Conservation (phyloP, 192 early-diverging fungal species). For the Phycomyces nitens region DNA sequence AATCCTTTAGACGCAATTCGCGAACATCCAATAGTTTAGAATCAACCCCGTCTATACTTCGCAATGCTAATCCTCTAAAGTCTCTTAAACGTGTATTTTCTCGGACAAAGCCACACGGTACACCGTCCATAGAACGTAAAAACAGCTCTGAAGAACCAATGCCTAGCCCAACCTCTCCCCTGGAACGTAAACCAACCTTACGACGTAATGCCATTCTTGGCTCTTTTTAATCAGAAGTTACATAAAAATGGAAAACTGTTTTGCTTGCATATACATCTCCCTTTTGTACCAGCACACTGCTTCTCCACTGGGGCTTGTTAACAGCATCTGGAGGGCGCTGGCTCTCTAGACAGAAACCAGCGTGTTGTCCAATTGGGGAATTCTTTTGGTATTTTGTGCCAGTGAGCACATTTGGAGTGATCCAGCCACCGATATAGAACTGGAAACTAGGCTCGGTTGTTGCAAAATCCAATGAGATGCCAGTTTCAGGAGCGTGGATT, state of each 20-base stretch:
- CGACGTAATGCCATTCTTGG: neutral
- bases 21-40: too few relatives aligned
- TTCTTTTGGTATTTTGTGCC: slow-evolving; percentile 39
- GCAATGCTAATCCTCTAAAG: neutral
- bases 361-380: slow-evolving; percentile 44
- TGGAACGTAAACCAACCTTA: neutral
- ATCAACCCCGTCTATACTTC: neutral
- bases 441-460: slow-evolving; percentile 75
- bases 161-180: neutral
- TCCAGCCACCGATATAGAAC: slow-evolving; percentile 80
- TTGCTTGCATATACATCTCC: slow-evolving; percentile 47
- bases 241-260: slow-evolving; percentile 46
- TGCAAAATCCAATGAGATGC: slow-evolving; percentile 57
- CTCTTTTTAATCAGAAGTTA: slow-evolving; percentile 18
- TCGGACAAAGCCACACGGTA: neutral
- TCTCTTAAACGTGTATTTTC: neutral
- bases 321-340: slow-evolving; percentile 59
- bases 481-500: slow-evolving; percentile 54
- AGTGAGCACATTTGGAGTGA: slow-evolving; percentile 46
- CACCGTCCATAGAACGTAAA: neutral
- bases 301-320: slow-evolving; percentile 53
- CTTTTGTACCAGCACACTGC: slow-evolving; percentile 49
- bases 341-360: slow-evolving; percentile 70
- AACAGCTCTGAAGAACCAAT: neutral
- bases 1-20: too few relatives aligned